These are phyloP conservation scores for Botrytis pseudocinerea DNA, from an alignment of 2,329 filamentous ascomycete genomes.

Conservation along the genomic window DNA sequence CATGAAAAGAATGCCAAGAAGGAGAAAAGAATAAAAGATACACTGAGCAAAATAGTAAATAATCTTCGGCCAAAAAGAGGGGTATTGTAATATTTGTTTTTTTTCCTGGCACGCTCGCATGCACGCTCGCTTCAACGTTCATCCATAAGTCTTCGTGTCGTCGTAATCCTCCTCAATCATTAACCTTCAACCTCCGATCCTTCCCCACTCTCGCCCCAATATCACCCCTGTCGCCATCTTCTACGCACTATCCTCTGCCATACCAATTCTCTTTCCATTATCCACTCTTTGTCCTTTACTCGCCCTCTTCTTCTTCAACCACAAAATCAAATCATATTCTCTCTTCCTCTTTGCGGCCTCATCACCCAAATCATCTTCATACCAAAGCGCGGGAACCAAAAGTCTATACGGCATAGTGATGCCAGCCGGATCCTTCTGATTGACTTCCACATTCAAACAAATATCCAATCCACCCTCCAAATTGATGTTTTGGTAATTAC, in stretches of 20 bases:
- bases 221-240: constrained; percentile 23
- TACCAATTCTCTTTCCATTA: constrained; percentile 29
- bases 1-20: not conserved
- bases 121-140: not conserved
- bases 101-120: not conserved
- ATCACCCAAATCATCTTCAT: constrained; percentile 40
- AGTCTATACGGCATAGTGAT: constrained; percentile 86
- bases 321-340: constrained; percentile 27
- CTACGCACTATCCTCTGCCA: constrained; percentile 43
- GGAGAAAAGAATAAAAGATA: not conserved
- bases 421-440: constrained; percentile 79
- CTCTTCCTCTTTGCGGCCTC: constrained; percentile 25
- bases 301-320: constrained; percentile 27
- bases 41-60: not conserved
- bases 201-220: not conserved
- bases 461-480: constrained; percentile 84
- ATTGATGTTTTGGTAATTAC: constrained; percentile 63
- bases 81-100: constrained; percentile 4
- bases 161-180: not conserved
- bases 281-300: not conserved
- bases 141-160: constrained; percentile 2
- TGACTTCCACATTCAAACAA: constrained; percentile 85
- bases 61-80: not conserved
- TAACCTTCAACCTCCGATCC: not conserved
- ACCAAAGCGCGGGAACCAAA: constrained; percentile 76